phyloP scores from a whole-genome alignment of 1,284 basidiomycete species.

The Cutaneotrichosporon sp. region DNA sequence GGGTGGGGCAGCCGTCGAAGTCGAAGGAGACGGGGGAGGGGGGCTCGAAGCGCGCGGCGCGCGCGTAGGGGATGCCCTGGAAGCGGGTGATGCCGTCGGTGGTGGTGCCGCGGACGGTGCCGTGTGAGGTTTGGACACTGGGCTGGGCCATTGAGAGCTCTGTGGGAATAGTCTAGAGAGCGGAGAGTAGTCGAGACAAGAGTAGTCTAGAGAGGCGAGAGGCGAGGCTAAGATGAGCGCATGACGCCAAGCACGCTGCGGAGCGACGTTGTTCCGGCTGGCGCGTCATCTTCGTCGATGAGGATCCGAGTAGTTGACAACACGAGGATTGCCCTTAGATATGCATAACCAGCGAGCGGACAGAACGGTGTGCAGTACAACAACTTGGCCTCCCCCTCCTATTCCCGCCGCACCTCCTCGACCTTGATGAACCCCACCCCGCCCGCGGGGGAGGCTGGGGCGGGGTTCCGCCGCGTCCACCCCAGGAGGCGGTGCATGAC shows the following conservation, averaged over 20 bases:
- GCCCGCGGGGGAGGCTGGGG: not conserved
- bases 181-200: no score
- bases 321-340: no score
- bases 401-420: not conserved
- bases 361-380: not conserved
- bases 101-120: not conserved
- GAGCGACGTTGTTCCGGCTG: no score
- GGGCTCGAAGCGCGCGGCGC: not conserved
- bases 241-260: no score
- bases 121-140: not conserved
- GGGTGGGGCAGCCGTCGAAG: not conserved
- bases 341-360: not conserved
- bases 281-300: no score
- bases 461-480: slow-evolving; percentile 15
- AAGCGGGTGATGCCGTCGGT: not conserved
- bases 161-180: no score
- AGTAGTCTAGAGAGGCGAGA: no score
- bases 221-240: no score
- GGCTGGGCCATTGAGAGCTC: not conserved
- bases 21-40: not conserved
- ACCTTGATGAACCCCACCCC: not conserved
- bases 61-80: slow-evolving; percentile 12
- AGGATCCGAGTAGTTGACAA: no score
- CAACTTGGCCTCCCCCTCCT: not conserved
- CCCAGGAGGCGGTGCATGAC: slow-evolving; percentile 44